phyloP scores from a whole-genome alignment of 2,329 filamentous ascomycete genomes.

The Colletotrichum theobromicola region DNA sequence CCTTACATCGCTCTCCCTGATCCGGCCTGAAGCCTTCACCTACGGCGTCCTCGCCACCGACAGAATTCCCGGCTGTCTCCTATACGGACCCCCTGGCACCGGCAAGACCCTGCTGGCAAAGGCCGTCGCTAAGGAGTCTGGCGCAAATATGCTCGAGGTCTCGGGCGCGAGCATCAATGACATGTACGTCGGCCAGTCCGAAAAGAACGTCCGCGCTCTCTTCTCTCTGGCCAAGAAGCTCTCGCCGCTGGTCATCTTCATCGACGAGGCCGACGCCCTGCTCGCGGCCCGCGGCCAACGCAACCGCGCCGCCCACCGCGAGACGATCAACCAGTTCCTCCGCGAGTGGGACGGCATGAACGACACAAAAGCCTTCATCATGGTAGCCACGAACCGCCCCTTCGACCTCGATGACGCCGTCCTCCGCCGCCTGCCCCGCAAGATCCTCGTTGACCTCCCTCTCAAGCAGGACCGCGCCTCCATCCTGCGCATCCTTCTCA shows the following conservation, averaged over 20 bases:
- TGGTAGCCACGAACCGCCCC: constrained; percentile 95
- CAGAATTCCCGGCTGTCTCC: constrained; percentile 85
- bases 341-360: constrained; percentile 95
- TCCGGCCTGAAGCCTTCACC: constrained; percentile 91
- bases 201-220: constrained; percentile 93
- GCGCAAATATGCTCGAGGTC: constrained; percentile 81
- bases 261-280: constrained; percentile 95
- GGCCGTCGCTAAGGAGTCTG: constrained; percentile 71
- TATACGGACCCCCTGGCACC: constrained; percentile 88
- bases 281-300: constrained; percentile 77
- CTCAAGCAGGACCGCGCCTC: constrained; percentile 68
- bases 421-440: constrained; percentile 74
- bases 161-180: constrained; percentile 92
- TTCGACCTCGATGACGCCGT: constrained; percentile 94
- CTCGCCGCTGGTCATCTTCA: constrained; percentile 91
- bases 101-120: constrained; percentile 75
- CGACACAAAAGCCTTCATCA: constrained; percentile 87
- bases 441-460: constrained; percentile 76
- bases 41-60: constrained; percentile 94
- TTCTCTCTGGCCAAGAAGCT: constrained; percentile 92
- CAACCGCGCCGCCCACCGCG: constrained; percentile 76
- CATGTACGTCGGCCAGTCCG: constrained; percentile 94
- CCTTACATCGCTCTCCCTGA: constrained; percentile 84
- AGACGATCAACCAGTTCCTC: constrained; percentile 95
- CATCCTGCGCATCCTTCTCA: constrained; percentile 75